Conservation (phyloP, 768 basidiomycete species). For the Tulasnella sp. region DNA sequence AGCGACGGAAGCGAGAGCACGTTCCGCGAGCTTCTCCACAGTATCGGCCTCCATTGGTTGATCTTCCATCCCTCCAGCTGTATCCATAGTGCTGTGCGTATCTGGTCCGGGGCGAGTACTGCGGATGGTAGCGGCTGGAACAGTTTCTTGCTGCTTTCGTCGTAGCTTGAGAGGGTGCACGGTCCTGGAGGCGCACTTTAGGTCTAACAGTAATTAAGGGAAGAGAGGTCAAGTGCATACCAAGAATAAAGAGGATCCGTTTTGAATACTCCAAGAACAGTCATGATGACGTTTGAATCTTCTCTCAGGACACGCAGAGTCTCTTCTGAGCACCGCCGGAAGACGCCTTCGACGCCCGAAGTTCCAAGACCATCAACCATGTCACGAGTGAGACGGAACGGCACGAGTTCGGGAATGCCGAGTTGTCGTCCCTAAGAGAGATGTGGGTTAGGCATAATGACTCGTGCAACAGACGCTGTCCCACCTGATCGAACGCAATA, state of each 20-base stretch:
- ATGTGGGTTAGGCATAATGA: not conserved
- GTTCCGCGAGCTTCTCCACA: constrained; percentile 86
- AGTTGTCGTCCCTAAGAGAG: constrained; percentile 72
- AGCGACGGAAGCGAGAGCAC: constrained; percentile 77
- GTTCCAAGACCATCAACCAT: constrained; percentile 94
- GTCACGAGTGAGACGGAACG: constrained; percentile 93
- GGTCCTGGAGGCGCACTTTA: constrained; percentile 54
- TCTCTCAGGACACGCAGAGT: constrained; percentile 88
- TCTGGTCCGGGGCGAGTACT: not conserved
- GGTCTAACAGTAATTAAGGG: not conserved
- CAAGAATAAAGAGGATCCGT: constrained; percentile 94
- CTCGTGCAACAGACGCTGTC: constrained; percentile 35
- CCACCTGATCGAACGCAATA: constrained; percentile 92
- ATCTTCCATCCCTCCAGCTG: not conserved
- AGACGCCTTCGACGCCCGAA: constrained; percentile 81
- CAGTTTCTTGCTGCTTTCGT: constrained; percentile 21
- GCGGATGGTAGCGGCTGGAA: not conserved
- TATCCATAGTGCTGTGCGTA: constrained; percentile 8
- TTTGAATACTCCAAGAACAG: constrained; percentile 95
- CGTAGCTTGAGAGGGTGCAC: constrained; percentile 71
- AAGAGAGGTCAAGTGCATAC: constrained; percentile 50
- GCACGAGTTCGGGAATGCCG: constrained; percentile 81
- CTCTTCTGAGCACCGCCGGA: constrained; percentile 93
- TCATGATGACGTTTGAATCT: constrained; percentile 85
- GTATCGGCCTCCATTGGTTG: constrained; percentile 57